Evolutionary conservation across 768 basidiomycete genomes (phyloP).

Genomic region (Cystofilobasidium macerans): DNA sequence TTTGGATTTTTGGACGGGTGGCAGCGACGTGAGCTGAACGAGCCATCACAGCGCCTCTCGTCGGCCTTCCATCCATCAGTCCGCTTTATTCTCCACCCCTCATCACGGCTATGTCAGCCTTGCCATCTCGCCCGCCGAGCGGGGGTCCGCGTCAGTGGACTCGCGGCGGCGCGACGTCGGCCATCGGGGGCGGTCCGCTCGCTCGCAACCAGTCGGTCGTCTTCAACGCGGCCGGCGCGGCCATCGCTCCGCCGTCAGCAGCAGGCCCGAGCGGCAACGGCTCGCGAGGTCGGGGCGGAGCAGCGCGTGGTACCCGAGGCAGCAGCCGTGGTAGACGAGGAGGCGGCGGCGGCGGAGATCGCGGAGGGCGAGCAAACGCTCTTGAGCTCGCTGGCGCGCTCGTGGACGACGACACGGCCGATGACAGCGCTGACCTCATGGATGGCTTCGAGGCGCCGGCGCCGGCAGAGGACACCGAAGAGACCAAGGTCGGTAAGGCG

Average conservation of each 20-base stretch:
- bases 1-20: too few relatives aligned
- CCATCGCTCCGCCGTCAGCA: neutral
- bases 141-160: neutral
- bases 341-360: too few relatives aligned
- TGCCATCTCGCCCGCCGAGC: neutral
- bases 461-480: neutral
- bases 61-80: too few relatives aligned
- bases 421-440: neutral
- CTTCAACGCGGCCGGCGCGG: neutral
- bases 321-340: neutral
- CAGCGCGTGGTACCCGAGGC: neutral
- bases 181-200: neutral
- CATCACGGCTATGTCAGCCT: neutral
- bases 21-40: too few relatives aligned
- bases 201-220: slow-evolving; percentile 5
- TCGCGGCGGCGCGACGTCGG: neutral
- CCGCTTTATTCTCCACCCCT: too few relatives aligned
- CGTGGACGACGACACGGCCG: slow-evolving; percentile 8
- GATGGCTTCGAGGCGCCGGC: neutral
- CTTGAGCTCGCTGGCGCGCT: slow-evolving; percentile 16
- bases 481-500: slow-evolving; percentile 10
- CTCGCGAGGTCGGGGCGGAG: neutral
- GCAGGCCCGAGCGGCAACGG: neutral
- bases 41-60: too few relatives aligned
- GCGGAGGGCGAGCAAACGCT: slow-evolving; percentile 6